Evolutionary conservation across 2,329 filamentous ascomycete species (phyloP), one percentile per base, ranked within the genome.

Genomic region (Bipolaris bicolor): DNA sequence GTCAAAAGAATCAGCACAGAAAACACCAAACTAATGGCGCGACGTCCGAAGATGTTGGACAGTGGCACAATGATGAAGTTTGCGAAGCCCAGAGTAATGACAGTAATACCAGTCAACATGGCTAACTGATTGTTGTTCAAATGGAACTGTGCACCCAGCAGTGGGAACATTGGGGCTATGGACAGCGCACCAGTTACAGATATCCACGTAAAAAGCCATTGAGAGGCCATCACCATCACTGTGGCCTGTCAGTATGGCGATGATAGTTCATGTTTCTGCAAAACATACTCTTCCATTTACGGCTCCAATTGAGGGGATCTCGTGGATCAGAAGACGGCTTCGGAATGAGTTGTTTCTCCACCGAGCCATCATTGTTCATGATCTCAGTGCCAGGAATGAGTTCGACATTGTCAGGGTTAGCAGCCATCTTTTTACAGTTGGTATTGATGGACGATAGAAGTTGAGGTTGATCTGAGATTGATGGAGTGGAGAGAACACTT

Each of bases 41-140:
- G 72, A 10, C 78, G 73, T 18, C 79, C 78, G 49, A 77, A 81
- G 49, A 80, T 79, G 57, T 79, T 80, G 51, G 74, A 76, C 5
- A 79, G 60, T 5, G 79, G 79, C 13, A 81, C 77, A 41, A 79
- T 77, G 55, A 81, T 62, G 57, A 81, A 76, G 51, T 80, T 81
- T 18, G 77, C 75, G 52, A 77, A 79, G 1, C 79, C 79, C 1
- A 80, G 72, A 1, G 77, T 78, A 45, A 81, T 76, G 36, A 81
- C 77, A 40, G 77, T 80, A 26, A 79, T 70, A 0, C 79, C 79
- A 2, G 77, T 79, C 6, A 80, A 69, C 15, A 80, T 66, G 5
- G 70, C 74, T 1, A 80, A 64, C 50, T 79, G 77, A 16, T 73
- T 75, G 55, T 78, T 73, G 57, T 74, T 69, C 43, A 80, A 73